These are phyloP conservation scores for Scedosporium apiospermum DNA, from an alignment of 2,329 filamentous ascomycete species.

Conservation along the genomic window DNA sequence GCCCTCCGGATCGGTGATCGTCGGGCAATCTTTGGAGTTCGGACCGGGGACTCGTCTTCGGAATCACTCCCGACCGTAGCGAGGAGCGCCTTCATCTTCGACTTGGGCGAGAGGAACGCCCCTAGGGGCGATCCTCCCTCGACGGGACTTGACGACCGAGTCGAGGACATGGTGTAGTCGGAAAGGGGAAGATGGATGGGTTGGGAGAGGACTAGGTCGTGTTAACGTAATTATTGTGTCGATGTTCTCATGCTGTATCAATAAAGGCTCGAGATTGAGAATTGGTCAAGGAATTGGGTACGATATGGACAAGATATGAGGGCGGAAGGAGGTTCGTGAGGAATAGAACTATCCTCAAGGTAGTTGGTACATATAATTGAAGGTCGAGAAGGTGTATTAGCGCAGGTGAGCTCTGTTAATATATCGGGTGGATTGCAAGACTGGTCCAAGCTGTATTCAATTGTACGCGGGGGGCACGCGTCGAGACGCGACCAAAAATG, in stretches of 20 bases:
- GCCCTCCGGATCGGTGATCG: slow-evolving; percentile 3
- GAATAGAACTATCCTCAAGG: neutral
- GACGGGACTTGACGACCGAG: slow-evolving; percentile 1
- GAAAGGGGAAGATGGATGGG: neutral
- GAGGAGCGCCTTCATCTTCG: slow-evolving; percentile 46
- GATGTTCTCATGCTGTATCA: too few relatives aligned
- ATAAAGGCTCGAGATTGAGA: too few relatives aligned
- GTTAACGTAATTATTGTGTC: too few relatives aligned
- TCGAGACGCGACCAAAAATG: neutral
- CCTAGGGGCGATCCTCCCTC: neutral
- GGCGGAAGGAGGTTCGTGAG: neutral
- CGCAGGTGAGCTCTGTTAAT: neutral
- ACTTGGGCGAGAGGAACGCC: slow-evolving; percentile 33
- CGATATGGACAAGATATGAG: too few relatives aligned
- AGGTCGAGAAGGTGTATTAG: neutral
- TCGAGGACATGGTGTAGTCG: slow-evolving; percentile 1
- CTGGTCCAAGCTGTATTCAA: neutral
- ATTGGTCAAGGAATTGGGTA: too few relatives aligned
- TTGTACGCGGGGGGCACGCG: neutral
- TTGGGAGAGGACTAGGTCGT: neutral
- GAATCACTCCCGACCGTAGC: slow-evolving; percentile 40
- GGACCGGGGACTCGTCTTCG: slow-evolving; percentile 26
- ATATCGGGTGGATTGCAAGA: neutral
- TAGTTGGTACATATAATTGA: neutral
- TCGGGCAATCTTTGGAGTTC: slow-evolving; percentile 8